Base-by-base conservation (phyloP, 257 asterid genomes). In the Mitragyna speciosa region DNA sequence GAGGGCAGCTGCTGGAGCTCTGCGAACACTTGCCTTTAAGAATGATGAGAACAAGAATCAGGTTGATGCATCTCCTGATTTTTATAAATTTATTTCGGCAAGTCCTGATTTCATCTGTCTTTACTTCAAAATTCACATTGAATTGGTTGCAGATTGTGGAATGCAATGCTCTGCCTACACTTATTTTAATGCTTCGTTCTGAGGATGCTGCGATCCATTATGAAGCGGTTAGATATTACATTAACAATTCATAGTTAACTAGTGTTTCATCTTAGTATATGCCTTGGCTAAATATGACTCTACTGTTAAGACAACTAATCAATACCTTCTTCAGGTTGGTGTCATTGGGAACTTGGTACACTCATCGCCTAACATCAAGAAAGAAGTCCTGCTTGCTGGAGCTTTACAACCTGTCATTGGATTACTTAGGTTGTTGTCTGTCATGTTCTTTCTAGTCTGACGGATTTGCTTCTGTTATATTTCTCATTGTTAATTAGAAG, bases 1-100 rank as follows among this genome's bases (percentile, higher is more conserved):
- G 87, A 90, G 98, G 88, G 98, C 98, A 81, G 98, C 97, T 24
- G 99, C 99, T 26, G 99, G 99, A 82, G 97, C 99, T 78, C 86
- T 96, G 67, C 88, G 99, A 59, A 96, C 99, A 43, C 97, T 96
- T 80, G 99, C 99, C 66, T 96, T 96, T 81, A 96, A 96, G 82
- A 96, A 96, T 78, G 99, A 96, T 63, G 98, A 92, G 86, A 96
- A 96, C 84, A 96, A 96, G 85, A 92, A 94, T 87, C 98, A 92
- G 97, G 99, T 94, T 71, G 22, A 52, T 75, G 5, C 39, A 70
- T 77, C 77, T 84, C 52, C 49, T 76, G 64, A 41, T 54, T 36
- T 64, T 30, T 58, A 36, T 76, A 10, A 61, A 41, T 74, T 61
- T 78, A 10, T 59, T 17, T 52, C 39, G 66, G 30, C 70, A 49